A percentile compares a stretch with the other conserved stretches of the same genome.
These are phyloP conservation scores for Solioccasus polychromus DNA, from an alignment of 768 basidiomycete genomes.

Conservation along the genomic window DNA sequence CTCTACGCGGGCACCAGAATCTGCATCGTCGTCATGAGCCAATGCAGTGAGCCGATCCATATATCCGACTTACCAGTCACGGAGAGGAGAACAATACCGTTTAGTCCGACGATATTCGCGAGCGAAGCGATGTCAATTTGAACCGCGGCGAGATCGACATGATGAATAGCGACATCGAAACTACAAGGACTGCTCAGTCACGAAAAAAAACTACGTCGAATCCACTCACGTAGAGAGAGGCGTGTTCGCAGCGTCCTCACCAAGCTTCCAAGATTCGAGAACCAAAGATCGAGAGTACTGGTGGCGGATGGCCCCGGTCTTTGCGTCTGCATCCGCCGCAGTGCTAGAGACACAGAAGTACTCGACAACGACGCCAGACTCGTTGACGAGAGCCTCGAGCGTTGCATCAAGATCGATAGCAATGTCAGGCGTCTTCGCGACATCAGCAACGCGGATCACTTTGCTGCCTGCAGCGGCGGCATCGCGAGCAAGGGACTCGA, in stretches of 20 bases:
- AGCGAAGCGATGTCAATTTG: slow-evolving; percentile 20
- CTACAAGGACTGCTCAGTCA: background rate
- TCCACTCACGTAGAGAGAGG: slow-evolving; percentile 10
- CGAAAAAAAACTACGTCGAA: background rate
- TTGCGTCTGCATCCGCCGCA: slow-evolving; percentile 22
- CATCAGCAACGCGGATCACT: slow-evolving; percentile 24
- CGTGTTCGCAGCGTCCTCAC: slow-evolving; percentile 1
- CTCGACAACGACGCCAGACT: slow-evolving; percentile 14
- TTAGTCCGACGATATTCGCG: slow-evolving; percentile 21
- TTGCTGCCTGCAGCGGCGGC: slow-evolving; percentile 19
- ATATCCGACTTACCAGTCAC: slow-evolving; percentile 15
- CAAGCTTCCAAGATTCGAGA: slow-evolving; percentile 20
- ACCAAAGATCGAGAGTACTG: slow-evolving; percentile 14
- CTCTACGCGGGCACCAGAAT: slow-evolving; percentile 17
- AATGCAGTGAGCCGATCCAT: background rate
- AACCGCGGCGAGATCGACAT: slow-evolving; percentile 20
- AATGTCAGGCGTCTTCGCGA: slow-evolving; percentile 19
- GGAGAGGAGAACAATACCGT: slow-evolving; percentile 22
- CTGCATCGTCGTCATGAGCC: slow-evolving; percentile 4
- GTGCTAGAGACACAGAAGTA: slow-evolving; percentile 18
- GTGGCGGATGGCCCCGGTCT: slow-evolving; percentile 15
- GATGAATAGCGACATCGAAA: slow-evolving; percentile 22
- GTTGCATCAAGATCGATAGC: slow-evolving; percentile 13
- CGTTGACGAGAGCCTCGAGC: slow-evolving; percentile 16
- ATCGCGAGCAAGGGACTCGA: slow-evolving; percentile 15